Base-by-base conservation (phyloP, 2,329 filamentous ascomycete genomes). In the Blumeria graminis region DNA sequence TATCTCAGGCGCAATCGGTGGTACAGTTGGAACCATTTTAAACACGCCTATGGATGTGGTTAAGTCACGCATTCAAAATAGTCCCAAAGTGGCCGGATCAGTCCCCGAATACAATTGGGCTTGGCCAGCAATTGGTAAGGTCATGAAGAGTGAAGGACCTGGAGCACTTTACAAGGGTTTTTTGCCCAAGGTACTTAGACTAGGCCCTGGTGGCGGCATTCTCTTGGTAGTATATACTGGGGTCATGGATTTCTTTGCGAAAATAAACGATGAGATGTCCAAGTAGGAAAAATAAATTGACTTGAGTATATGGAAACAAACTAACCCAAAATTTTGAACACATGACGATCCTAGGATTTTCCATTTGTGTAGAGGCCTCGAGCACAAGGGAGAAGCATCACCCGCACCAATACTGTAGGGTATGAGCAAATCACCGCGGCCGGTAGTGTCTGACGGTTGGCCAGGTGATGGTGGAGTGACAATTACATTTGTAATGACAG, bases 71-170 rank as follows among this genome's bases (percentile, higher is more conserved):
- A 98, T 98, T 63, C 92, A 98, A 71, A 98, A 98, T 72, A 87
- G 80, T 57, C 76, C 85, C 62, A 90, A 85, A 74, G 73, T 94
- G 41, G 69, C 84, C n/a, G 92, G 92, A 5, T 74, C 78, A 56
- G 71, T 80, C 22, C 86, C 86, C 67, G 98, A 98, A 77, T 98
- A 98, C 75, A 95, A 96, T 78, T 98, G 92, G 92, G 92, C 92
- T 35, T 94, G 82, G 78, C 86, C 87, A 51, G 81, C 87, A 22
- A 74, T 95, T 55, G 82, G 77, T 57, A 92, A 86, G 7, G 86
- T 98, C 59, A 81, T 87, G 71, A 86, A 80, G 71, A 92, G 98
- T 72, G 92, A 98, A 71, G 92, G 92, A 5, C 90, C 94, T 68
- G 71, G 71, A 52, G 92, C 92, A 41, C 74, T 98, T 58, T 98